Evolutionary conservation across 495 filamentous ascomycete species (phyloP).

Genomic region (Daldinia concentrica): DNA sequence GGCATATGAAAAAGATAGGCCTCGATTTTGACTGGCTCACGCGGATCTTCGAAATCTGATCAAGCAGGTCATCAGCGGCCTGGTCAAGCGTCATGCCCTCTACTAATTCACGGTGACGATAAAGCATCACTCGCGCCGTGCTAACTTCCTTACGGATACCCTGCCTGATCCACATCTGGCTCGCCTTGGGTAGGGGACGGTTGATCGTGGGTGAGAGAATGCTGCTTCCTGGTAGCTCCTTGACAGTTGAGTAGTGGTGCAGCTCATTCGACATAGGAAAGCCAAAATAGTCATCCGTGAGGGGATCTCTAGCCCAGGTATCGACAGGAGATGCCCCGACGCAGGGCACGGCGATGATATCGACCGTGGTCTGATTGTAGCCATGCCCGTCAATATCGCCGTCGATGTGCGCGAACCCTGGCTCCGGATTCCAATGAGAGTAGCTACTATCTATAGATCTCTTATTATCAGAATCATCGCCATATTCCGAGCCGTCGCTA

Average conservation of each 20-base stretch:
- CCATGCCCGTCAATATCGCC: slow-evolving; percentile 54
- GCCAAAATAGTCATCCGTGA: slow-evolving; percentile 49
- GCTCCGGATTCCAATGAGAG: slow-evolving; percentile 42
- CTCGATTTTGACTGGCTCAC: slow-evolving; percentile 50
- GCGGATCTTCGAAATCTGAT: slow-evolving; percentile 55
- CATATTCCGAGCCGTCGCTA: slow-evolving; percentile 28
- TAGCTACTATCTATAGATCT: slow-evolving; percentile 31
- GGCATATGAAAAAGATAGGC: slow-evolving; percentile 71
- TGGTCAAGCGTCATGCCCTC: slow-evolving; percentile 60
- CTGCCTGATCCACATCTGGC: slow-evolving; percentile 53
- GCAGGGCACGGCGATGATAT: slow-evolving; percentile 58
- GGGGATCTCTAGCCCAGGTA: slow-evolving; percentile 54
- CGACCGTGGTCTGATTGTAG: slow-evolving; percentile 58
- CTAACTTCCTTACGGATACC: slow-evolving; percentile 51
- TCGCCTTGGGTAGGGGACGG: slow-evolving; percentile 41
- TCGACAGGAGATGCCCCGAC: slow-evolving; percentile 55
- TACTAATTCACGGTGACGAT: slow-evolving; percentile 61
- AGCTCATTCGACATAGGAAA: slow-evolving; percentile 37
- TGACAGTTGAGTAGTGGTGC: slow-evolving; percentile 40
- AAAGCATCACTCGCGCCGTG: slow-evolving; percentile 63
- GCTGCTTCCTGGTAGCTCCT: slow-evolving; percentile 42
- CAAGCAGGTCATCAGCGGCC: slow-evolving; percentile 61
- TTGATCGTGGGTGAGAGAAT: slow-evolving; percentile 47
- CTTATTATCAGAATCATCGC: slow-evolving; percentile 19
- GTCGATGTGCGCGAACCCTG: slow-evolving; percentile 54